These are phyloP conservation scores for Podosphaera leucotricha DNA, from an alignment of 2,329 filamentous ascomycete species.

Conservation along the genomic window DNA sequence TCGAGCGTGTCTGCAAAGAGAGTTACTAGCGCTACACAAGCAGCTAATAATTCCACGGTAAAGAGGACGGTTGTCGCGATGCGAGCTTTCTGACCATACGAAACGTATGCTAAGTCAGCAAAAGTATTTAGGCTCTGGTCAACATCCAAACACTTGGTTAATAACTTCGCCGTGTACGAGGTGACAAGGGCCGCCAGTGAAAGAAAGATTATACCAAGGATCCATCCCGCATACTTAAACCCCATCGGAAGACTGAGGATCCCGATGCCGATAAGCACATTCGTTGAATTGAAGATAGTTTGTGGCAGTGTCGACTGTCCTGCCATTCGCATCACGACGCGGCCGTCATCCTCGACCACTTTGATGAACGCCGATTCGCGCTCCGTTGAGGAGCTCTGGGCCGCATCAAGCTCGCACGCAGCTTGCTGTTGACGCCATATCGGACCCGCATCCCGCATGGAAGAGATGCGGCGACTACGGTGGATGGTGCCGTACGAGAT, in stretches of 20 bases:
- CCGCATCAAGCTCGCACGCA: constrained; percentile 4
- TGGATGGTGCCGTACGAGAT: constrained; percentile 32
- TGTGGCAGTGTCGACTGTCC: constrained; percentile 90
- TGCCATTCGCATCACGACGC: constrained; percentile 60
- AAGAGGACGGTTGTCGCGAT: constrained; percentile 69
- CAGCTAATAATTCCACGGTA: constrained; percentile 64
- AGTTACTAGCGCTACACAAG: constrained; percentile 72
- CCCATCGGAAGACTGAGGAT: constrained; percentile 74
- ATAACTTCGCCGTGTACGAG: constrained; percentile 60
- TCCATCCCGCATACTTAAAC: constrained; percentile 69
- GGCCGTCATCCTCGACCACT: constrained; percentile 71
- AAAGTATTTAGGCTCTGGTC: constrained; percentile 78
- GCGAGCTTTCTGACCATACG: constrained; percentile 63
- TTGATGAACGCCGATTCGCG: constrained; percentile 63
- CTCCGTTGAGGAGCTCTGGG: constrained; percentile 18
- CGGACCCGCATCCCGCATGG: constrained; percentile 28
- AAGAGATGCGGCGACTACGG: constrained; percentile 15
- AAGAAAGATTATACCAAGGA: constrained; percentile 57
- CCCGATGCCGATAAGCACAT: constrained; percentile 70
- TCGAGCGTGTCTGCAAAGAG: constrained; percentile 83
- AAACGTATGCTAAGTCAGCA: constrained; percentile 77
- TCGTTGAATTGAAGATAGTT: constrained; percentile 78
- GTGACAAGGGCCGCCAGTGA: constrained; percentile 53
- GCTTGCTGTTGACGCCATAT: constrained; percentile 26
- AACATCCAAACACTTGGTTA: constrained; percentile 73